Conservation (phyloP, 2,329 filamentous ascomycete species). For the Colletotrichum simmondsii region DNA sequence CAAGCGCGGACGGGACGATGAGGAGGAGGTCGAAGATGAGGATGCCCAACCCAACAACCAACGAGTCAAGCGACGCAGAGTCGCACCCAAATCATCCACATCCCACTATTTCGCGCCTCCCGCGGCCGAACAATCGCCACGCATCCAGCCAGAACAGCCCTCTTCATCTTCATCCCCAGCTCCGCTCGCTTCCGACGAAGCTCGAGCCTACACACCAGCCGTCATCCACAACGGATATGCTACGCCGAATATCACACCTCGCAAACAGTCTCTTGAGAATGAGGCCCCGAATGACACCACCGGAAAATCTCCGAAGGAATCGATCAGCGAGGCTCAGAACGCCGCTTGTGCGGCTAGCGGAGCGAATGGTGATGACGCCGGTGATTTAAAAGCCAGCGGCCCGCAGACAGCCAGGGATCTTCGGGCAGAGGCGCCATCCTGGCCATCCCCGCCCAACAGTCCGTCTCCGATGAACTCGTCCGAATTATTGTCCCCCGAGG, state of each 20-base stretch:
- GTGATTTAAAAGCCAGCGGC: constrained; percentile 30
- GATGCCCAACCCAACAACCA: constrained; percentile 1
- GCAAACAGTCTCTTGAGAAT: constrained; percentile 9
- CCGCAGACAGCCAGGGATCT: constrained; percentile 34
- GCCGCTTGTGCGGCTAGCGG: background rate
- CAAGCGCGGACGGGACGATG: constrained; percentile 17
- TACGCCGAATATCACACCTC: constrained; percentile 22
- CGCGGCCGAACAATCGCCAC: background rate
- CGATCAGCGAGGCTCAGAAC: background rate
- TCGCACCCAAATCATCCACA: constrained; percentile 17
- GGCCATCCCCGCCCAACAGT: constrained; percentile 13
- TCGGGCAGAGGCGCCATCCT: constrained; percentile 24
- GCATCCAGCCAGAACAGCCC: background rate
- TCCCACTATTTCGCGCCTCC: constrained; percentile 28
- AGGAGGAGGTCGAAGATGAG: constrained; percentile 11
- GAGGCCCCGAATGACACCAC: constrained; percentile 6
- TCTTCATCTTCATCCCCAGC: constrained; percentile 7
- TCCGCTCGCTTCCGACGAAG: background rate
- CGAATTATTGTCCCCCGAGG: constrained; percentile 22
- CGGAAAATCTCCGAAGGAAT: background rate
- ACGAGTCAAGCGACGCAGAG: constrained; percentile 24
- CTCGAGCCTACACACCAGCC: background rate
- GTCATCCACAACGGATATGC: constrained; percentile 17
- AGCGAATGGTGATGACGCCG: background rate
- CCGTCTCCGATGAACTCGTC: constrained; percentile 23